phyloP scores from a whole-genome alignment of 805 yeast genomes.

The Yamadazyma ubonensis region DNA sequence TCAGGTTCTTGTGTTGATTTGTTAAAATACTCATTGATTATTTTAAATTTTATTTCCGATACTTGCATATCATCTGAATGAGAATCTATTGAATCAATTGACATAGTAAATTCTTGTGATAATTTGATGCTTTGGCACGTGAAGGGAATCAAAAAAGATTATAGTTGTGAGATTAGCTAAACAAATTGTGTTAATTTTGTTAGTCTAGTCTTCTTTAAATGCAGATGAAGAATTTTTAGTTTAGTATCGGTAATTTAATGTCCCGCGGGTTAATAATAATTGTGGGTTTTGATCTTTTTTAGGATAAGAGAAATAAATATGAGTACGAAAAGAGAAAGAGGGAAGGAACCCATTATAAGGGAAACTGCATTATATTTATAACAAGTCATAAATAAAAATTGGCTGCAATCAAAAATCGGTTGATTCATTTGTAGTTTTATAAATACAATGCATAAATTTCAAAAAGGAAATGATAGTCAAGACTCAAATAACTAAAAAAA shows the following conservation, averaged over 20 bases:
- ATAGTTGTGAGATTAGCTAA: too few species aligned
- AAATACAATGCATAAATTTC: neutral
- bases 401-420: slow-evolving; percentile 3
- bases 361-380: neutral
- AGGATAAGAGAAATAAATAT: neutral
- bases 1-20: slow-evolving; percentile 14
- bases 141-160: too few species aligned
- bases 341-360: too few species aligned
- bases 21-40: slow-evolving; percentile 17
- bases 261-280: too few species aligned
- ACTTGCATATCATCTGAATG: neutral
- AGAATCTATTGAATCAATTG: slow-evolving; percentile 1
- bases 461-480: slow-evolving; percentile 1
- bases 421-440: too few species aligned
- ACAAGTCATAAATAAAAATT: neutral
- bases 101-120: too few species aligned
- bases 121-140: too few species aligned
- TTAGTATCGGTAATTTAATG: too few species aligned
- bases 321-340: neutral
- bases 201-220: too few species aligned
- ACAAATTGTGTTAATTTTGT: too few species aligned
- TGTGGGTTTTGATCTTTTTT: neutral
- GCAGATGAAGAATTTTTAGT: too few species aligned
- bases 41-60: slow-evolving; percentile 4
- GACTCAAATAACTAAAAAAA: neutral